Evolutionary conservation across 257 asterid genomes (phyloP), one percentile per base, ranked within the genome.

Genomic region (Solanum pinnatisectum): DNA sequence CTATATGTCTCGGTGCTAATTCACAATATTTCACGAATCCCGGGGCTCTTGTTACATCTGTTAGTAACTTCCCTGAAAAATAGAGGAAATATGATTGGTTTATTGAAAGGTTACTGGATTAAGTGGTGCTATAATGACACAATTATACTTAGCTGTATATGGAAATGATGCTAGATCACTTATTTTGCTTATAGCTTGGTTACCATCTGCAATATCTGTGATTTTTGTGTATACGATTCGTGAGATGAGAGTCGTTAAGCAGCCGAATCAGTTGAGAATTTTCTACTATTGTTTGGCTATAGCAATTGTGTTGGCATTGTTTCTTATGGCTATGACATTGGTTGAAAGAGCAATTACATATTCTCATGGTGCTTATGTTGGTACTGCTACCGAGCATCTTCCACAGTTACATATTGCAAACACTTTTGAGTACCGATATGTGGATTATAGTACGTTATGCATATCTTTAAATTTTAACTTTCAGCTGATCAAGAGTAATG

Each of bases 181-280:
- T 37, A 93, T 96, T 78, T 93, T 95, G 16, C 94, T 95, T 27
- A 94, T 95, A 32, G 98, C 98, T 4, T 95, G 98, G 98, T 96
- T 95, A 12, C 98, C 98, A 0, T 96, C 98, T 27, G 97, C 95
- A 1, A 74, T 94, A 65, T 94, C 98, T 22, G 94, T 96, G 84
- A 92, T 96, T 39, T 36, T 96, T 33, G 98, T 96, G 49, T 95
- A 96, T 39, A 92, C 94, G 2, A 93, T 96, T 25, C 93, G 98
- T 30, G 95, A 92, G 4, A 91, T 96, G 91, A 92, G 83, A 88
- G 94, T 91, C 1, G 91, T 87, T 14, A 84, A 92, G 85, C 93
- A 89, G 87, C 85, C 83, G 18, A 90, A 92, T 86, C 95, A 94
- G 93, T 88, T 92, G 6, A 90, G 72, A 8, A 14, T 93, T 15